Percentiles rank a stretch among this genome's conserved stretches.
Evolutionary conservation across 331 rosid species (phyloP).

Genomic region (Dryas integrifolia): DNA sequence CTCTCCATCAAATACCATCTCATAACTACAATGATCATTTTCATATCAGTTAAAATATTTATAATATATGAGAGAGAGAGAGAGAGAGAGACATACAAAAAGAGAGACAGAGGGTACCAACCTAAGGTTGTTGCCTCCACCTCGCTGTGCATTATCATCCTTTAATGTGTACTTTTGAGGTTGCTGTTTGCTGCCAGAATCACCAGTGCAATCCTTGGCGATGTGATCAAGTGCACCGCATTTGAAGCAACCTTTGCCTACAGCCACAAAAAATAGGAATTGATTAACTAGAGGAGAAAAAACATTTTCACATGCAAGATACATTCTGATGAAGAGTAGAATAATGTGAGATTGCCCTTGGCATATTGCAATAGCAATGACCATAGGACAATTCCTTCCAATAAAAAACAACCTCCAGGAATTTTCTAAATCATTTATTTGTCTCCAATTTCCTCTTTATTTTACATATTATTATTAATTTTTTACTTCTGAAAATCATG

Average conservation of each 20-base stretch:
- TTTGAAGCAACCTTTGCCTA: conserved; percentile 87
- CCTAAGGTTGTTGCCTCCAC: conserved; percentile 63
- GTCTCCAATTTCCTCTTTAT: not conserved
- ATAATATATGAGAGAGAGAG: not conserved
- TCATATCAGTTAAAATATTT: conserved; percentile 1
- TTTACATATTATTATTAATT: not conserved
- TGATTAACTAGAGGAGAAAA: not conserved
- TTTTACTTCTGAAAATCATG: not conserved
- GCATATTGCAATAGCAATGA: not conserved
- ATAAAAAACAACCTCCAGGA: not conserved
- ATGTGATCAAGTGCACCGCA: conserved; percentile 83
- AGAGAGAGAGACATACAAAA: not conserved
- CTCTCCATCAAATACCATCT: conserved; percentile 88
- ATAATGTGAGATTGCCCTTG: not conserved
- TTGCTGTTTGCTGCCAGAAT: conserved; percentile 37
- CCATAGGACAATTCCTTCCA: not conserved
- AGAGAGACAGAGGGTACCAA: conserved; percentile 34
- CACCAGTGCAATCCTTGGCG: conserved; percentile 81
- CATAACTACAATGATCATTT: conserved; percentile 54
- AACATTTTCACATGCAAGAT: not conserved
- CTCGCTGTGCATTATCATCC: conserved; percentile 68
- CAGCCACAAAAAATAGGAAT: conserved; percentile 4
- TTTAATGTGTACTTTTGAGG: conserved; percentile 57
- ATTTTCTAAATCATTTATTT: not conserved
- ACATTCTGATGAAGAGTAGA: not conserved